Conservation (phyloP, 208 protist species). For the Crithidia brevicula region DNA sequence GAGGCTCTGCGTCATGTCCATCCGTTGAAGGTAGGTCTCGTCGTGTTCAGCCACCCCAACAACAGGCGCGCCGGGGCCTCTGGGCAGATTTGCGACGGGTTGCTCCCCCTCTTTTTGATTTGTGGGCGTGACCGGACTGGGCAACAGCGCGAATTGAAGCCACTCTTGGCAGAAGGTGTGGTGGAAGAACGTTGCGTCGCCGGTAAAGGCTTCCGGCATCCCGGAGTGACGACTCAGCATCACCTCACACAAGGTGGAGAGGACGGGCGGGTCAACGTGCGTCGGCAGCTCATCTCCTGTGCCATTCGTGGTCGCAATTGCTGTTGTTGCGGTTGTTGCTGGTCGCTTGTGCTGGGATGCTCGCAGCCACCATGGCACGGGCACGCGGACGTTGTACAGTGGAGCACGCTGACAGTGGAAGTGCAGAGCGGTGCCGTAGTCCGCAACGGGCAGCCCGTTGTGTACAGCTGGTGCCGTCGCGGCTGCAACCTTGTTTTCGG, state of each 20-base stretch:
- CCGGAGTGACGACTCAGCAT: conserved; percentile 18
- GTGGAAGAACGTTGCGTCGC: conserved; percentile 7
- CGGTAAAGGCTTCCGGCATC: conserved; percentile 13
- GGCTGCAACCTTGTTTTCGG: no score
- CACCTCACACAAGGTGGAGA: conserved; percentile 29
- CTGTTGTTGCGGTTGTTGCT: background rate
- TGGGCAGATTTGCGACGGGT: no score
- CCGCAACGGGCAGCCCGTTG: conserved; percentile 21
- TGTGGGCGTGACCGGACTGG: background rate
- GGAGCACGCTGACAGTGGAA: conserved; percentile 45
- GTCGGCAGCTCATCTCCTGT: no score
- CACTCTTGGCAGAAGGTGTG: conserved; percentile 30
- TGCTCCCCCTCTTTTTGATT: background rate
- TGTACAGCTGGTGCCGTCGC: background rate
- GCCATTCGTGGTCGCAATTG: background rate
- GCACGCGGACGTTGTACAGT: conserved; percentile 30
- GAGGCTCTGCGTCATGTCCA: conserved; percentile 23
- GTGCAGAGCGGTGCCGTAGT: conserved; percentile 26
- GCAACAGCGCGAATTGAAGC: conserved; percentile 23
- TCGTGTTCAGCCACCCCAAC: no score
- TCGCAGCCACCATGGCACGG: conserved; percentile 32
- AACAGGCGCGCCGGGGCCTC: no score
- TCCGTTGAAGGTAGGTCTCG: background rate
- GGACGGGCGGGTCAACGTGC: background rate
- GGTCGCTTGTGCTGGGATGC: background rate